Conservation (phyloP, 176 grass and related monocot genomes). For the Triticum timopheevii region DNA sequence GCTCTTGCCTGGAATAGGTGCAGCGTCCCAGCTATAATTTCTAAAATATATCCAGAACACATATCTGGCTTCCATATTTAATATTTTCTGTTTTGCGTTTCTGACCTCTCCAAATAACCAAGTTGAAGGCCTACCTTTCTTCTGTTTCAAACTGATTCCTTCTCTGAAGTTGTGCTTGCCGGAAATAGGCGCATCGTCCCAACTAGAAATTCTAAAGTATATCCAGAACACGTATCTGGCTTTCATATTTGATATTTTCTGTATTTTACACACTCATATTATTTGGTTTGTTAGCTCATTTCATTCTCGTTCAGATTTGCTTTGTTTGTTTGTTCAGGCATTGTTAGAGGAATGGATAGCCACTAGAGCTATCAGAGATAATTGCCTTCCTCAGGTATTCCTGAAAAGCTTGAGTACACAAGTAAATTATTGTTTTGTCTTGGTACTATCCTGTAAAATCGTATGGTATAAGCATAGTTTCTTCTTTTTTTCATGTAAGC, state of each 20-base stretch:
- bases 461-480: background rate
- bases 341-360: constrained; percentile 97
- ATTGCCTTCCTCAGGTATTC: constrained; percentile 74
- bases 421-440: background rate
- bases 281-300: constrained; percentile 27
- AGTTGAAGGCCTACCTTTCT: background rate
- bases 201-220: background rate
- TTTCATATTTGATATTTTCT: background rate
- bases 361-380: constrained; percentile 73
- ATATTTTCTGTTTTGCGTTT: background rate
- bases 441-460: constrained; percentile 1
- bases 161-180: constrained; percentile 14
- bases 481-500: background rate
- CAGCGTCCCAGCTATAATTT: background rate
- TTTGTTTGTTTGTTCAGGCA: constrained; percentile 63
- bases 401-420: constrained; percentile 1
- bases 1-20: background rate
- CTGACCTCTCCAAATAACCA: background rate
- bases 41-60: background rate
- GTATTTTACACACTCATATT: background rate
- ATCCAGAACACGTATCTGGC: background rate
- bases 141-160: background rate
- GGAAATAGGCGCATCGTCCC: background rate
- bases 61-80: background rate
- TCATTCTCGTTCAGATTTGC: constrained; percentile 20